Percentiles rank a stretch among this genome's conserved stretches.
These are phyloP conservation scores for Globisporangium recalcitrans DNA, from an alignment of 352 stramenopile genomes.

Conservation along the genomic window DNA sequence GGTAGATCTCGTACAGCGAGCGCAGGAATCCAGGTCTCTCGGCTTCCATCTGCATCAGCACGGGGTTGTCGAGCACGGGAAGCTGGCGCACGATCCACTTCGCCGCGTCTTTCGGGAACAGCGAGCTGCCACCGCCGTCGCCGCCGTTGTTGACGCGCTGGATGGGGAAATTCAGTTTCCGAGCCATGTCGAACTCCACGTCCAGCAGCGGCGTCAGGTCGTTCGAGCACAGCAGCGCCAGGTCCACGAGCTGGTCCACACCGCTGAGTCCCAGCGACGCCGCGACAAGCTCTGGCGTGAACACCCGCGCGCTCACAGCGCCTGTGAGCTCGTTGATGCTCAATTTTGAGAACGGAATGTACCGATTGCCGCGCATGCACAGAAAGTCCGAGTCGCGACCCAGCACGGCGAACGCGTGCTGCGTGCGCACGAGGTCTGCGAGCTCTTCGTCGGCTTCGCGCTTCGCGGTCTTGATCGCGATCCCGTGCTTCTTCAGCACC, in stretches of 20 bases:
- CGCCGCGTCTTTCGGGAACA: constrained; percentile 48
- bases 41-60: constrained; percentile 38
- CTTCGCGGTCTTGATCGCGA: constrained; percentile 42
- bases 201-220: constrained; percentile 80
- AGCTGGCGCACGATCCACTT: constrained; percentile 50
- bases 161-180: constrained; percentile 47
- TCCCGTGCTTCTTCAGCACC: constrained; percentile 45
- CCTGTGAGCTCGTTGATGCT: constrained; percentile 21
- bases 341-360: constrained; percentile 71
- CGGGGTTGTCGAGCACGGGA: constrained; percentile 53
- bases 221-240: constrained; percentile 84
- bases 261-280: constrained; percentile 41
- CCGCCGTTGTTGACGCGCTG: constrained; percentile 25
- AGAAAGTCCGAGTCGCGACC: constrained; percentile 88
- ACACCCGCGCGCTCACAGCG: constrained; percentile 64
- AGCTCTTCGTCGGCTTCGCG: constrained; percentile 79
- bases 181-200: constrained; percentile 49
- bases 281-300: constrained; percentile 58
- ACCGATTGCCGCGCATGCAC: constrained; percentile 72
- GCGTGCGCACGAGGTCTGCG: constrained; percentile 49
- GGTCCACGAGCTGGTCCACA: constrained; percentile 73
- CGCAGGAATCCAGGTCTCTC: constrained; percentile 39
- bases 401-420: constrained; percentile 56
- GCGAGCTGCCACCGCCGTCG: constrained; percentile 21
- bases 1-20: constrained; percentile 66